A percentile compares a stretch with the other conserved stretches of the same genome.
Conservation (phyloP, 352 stramenopile genomes). For the Blastocystis sp. region DNA sequence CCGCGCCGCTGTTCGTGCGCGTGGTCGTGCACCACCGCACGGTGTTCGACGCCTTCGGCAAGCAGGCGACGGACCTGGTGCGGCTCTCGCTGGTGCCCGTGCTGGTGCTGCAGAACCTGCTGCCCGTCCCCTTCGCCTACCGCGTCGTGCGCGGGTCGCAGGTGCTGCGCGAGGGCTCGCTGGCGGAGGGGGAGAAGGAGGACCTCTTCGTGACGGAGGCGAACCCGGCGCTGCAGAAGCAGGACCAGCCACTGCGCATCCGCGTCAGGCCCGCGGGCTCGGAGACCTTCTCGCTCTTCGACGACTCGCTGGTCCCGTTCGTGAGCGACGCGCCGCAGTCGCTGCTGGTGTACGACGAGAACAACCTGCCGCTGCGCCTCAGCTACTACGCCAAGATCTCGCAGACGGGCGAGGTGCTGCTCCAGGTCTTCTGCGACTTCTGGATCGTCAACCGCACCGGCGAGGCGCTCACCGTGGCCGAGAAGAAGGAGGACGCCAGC, state of each 20-base stretch:
- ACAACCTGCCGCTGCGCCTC: conserved; percentile 1
- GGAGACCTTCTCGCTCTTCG: background rate
- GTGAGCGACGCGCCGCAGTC: conserved; percentile 25
- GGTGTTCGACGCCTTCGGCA: conserved; percentile 48
- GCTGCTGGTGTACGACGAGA: background rate
- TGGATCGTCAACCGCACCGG: conserved; percentile 56
- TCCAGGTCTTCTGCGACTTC: conserved; percentile 65
- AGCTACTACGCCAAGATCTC: conserved; percentile 6
- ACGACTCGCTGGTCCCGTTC: conserved; percentile 43
- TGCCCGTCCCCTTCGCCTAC: conserved; percentile 31
- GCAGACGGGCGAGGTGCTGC: background rate
- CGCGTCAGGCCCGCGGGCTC: conserved; percentile 14
- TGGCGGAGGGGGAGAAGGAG: conserved; percentile 29
- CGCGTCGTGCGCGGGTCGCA: background rate
- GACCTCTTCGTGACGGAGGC: background rate
- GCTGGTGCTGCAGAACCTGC: conserved; percentile 42
- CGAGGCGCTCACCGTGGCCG: conserved; percentile 11
- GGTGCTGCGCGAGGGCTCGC: background rate
- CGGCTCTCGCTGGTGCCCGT: conserved; percentile 20
- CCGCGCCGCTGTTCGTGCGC: background rate
- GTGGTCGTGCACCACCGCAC: conserved; percentile 6
- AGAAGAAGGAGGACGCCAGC: conserved; percentile 14
- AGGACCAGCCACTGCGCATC: background rate
- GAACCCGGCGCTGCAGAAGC: background rate
- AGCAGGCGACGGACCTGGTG: background rate